Evolutionary conservation across 345 rosid genomes (phyloP), one percentile per base, ranked within the genome.

Genomic region (Ceriops decandra): DNA sequence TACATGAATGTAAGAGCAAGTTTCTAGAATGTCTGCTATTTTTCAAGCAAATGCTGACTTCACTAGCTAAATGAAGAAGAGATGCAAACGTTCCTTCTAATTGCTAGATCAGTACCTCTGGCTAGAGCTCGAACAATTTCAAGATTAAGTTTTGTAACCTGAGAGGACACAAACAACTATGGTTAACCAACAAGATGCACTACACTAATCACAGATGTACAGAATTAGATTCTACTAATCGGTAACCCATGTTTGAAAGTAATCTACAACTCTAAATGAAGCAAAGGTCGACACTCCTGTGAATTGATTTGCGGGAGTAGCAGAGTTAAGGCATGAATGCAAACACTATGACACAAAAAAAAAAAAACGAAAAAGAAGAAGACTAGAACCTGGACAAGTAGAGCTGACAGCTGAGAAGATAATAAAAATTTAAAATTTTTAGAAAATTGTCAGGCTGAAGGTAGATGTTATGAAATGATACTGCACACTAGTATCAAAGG

Each of bases 81-180:
- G 54, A 57, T 15, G 36, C 52, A 32, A 56, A 42, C 24, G 33
- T 49, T n/a, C 66, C 65, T 52, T 28, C 31, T 6, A 30, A 32
- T 54, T 62, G 47, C 61, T 24, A 67, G 66, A 78, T 62, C 30
- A 56, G 47, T 79, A 89, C 98, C 98, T 85, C 91, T 80, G 17
- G 98, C 97, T 28, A 93, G 86, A 35, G 91, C 91, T 82, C 97
- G 84, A 71, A 93, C 97, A 71, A 93, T 85, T 77, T 91, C 92
- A 75, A 91, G 96, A 79, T 93, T 91, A 59, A 93, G 95, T 56
- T 75, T 85, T 33, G 88, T 81, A 57, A 93, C 98, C 98, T 93
- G 89, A 33, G 15, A 38, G 16, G 16, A 38, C 47, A 38, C 47
- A 38, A 42, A 42, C 1, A 42, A 2, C 16, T 42, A 42, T 42